Evolutionary conservation across 1,284 basidiomycete species (phyloP), one percentile per base, ranked within the genome.

Genomic region (Tilletia indica): DNA sequence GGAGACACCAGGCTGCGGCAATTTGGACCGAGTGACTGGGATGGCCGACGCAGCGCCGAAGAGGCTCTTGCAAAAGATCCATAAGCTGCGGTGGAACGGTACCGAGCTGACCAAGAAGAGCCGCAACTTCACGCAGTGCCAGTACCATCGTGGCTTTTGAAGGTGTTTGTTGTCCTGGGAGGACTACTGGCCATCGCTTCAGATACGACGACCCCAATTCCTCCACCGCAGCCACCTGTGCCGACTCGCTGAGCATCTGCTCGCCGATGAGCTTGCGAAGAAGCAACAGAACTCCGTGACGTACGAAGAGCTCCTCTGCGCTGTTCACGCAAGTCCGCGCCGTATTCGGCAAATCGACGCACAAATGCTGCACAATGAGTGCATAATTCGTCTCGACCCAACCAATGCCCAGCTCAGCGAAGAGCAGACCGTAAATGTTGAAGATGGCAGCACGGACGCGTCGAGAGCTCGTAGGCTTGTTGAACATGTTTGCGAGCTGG

Each of bases 71-170:
- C 21, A 98, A 87, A 2, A 92, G 91, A 76, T 96, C 94, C 86
- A 97, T 91, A 4, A 97, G 91, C 19, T 91, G 90, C 34, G 91
- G 89, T 0, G 95, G 93, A 0, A 93, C 92, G 81, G 94, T 97
- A 0, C 96, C 95, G 9, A 99, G 88, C 80, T 96, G 93, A 68
- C 91, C 90, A 2, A 99, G 85, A 3, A 99, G 85, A 2, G 91
- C 93, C 0, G 93, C 90, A 21, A 93, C 89, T 84, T 97, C 95
- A 67, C 91, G 88, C 14, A 99, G 87, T 1, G 90, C 91, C 25
- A 96, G 87, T 0, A 91, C 88, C 11, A 98, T 87, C 0, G 92
- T 89, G 0, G 89, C 85, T 31, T 93, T 89, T 70, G 86, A 87
- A 0, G 94, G 93, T 0, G 91, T 89, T 31, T 86, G 86, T 75